Base-by-base conservation (phyloP, 2,329 filamentous ascomycete species). In the Penicillium olsonii region DNA sequence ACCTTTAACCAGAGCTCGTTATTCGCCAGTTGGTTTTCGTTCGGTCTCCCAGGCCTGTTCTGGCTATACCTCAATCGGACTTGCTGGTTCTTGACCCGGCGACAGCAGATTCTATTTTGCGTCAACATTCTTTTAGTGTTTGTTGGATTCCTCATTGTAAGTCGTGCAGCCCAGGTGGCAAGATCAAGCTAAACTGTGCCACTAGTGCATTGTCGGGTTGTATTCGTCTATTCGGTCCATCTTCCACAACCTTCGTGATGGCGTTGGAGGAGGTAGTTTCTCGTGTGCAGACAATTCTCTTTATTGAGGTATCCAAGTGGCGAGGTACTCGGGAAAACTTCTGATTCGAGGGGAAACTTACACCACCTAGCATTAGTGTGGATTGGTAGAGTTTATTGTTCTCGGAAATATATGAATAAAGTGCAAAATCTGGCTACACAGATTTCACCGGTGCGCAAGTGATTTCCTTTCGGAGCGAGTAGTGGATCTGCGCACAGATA, bases 21-120 rank as follows among this genome's bases (percentile, higher is more conserved):
- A 2, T 85, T 87, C 53, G 80, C 78, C 22, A 81, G 76, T 45
- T 87, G 84, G 83, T 87, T 87, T 65, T 82, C 79, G 37, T 78
- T 63, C 29, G 54, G 56, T 18, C 51, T 67, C 9, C 60, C 57
- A 11, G 65, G 60, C 9, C 42, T 65, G 15, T 66, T 68, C 48
- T 64, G 64, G 64, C 48, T 67, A n/a, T 57, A 60, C 48, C 17
- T 67, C 35, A 65, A 68, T 38, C 50, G 51, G 11, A 39, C 45
- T 12, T 53, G 50, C n/a, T 61, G 53, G 44, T 57, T 56, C 34
- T 42, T 50, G 37, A 54, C 49, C 37, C 48, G 55, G 58, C 58
- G 34, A 24, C 62, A 63, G 55, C 56, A 42, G 26, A 19, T 44
- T 22, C 18, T 59, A 35, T 60, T 60, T 20, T 17, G 49, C 34